Conservation (phyloP, 1,284 basidiomycete species). For the Rhodotorula sp. region DNA sequence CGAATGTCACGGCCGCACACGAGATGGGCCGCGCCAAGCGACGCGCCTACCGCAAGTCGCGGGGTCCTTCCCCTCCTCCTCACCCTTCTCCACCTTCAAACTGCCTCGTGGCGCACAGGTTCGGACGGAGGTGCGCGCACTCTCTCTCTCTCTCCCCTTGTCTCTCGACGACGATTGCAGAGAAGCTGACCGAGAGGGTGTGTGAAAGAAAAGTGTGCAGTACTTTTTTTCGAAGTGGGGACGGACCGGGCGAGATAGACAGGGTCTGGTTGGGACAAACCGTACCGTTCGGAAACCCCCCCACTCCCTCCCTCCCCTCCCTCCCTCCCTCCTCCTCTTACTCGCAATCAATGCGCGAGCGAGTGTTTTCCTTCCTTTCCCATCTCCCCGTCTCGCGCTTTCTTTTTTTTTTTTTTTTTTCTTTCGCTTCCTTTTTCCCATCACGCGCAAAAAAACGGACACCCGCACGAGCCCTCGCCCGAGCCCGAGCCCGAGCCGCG, state of each 20-base stretch:
- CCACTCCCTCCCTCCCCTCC: background rate
- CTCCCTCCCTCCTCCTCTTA: background rate
- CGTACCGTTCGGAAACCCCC: background rate
- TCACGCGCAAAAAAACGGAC: too few relatives aligned
- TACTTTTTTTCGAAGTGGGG: slow-evolving; percentile 44
- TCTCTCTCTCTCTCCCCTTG: background rate
- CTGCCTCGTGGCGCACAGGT: too few relatives aligned
- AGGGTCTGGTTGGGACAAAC: slow-evolving; percentile 33
- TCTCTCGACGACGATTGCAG: too few relatives aligned
- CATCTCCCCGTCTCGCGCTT: too few relatives aligned
- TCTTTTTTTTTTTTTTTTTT: too few relatives aligned
- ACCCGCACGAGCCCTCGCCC: too few relatives aligned
- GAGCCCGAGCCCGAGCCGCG: too few relatives aligned
- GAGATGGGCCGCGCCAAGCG: slow-evolving; percentile 41
- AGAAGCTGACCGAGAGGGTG: background rate
- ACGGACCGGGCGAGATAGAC: slow-evolving; percentile 46
- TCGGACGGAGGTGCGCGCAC: slow-evolving; percentile 36
- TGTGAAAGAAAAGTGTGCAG: too few relatives aligned
- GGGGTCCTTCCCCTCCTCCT: background rate
- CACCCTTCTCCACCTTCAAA: background rate
- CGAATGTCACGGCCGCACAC: slow-evolving; percentile 5
- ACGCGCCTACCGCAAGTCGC: slow-evolving; percentile 39
- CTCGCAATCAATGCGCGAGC: slow-evolving; percentile 3
- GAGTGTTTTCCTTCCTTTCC: too few relatives aligned
- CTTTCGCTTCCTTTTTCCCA: too few relatives aligned